Evolutionary conservation across 441 rosid genomes (phyloP), one percentile per base, ranked within the genome.

Genomic region (Arabidopsis hybrid): DNA sequence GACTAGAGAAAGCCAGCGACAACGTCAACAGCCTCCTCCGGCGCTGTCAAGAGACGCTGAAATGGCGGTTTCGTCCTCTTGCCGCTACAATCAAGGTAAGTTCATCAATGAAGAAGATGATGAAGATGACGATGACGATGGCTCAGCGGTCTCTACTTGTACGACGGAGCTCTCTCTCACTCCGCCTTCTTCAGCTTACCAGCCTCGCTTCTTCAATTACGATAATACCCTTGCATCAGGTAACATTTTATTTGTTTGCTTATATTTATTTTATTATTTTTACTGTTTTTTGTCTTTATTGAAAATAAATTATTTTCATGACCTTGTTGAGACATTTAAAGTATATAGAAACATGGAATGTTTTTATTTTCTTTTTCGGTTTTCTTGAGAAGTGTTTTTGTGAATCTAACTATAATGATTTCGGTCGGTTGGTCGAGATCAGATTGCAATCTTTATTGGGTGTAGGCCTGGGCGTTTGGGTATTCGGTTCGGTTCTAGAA

Each of bases 1-100:
- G 74, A 85, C 83, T 36, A 86, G 99, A 67, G 94, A 92, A 65
- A 65, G 50, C 60, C 80, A 77, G 45, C 80, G 76, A 39, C 71
- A 58, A 40, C 56, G 55, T 70, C 72, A 65, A 8, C 71, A 65
- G 14, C 46, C 73, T 47, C 40, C 26, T 55, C 58, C 18, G 8
- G 18, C 26, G 12, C 56, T 26, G 34, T 46, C 60, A 8, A 43
- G 16, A 59, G 64, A 43, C 67, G 65, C 38, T 60, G 59, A 52
- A 29, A 60, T 60, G 16, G 21, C 16, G 34, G 69, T 46, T 49
- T 77, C 73, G 26, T 67, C 80, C 64, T 72, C 73, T 21, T 6
- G 11, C 57, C 71, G 62, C 46, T 63, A 62, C 21, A 31, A 8
- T 57, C 38, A 47, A 8, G 65, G 40, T 56, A 75, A 63, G 69